Conservation (phyloP, 2,329 filamentous ascomycete species). For the Cadophora luteo-olivacea region DNA sequence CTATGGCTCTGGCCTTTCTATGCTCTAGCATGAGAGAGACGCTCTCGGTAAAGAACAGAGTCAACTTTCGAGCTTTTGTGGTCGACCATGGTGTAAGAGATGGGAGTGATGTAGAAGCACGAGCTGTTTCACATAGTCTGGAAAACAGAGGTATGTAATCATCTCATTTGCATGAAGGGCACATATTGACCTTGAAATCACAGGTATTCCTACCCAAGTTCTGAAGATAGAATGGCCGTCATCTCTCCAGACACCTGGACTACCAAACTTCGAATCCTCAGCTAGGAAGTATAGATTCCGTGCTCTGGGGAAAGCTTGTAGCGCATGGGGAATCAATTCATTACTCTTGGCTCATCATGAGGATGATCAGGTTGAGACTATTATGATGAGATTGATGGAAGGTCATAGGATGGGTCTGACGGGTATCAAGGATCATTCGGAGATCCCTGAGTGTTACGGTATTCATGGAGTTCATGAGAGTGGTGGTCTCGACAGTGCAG, state of each 20-base stretch:
- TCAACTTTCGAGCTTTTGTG: conserved; percentile 55
- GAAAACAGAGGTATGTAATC: conserved; percentile 35
- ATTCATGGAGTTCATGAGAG: conserved; percentile 75
- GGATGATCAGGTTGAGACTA: conserved; percentile 91
- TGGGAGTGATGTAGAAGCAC: conserved; percentile 60
- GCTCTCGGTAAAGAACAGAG: conserved; percentile 46
- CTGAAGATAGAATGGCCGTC: conserved; percentile 58
- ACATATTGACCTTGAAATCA: conserved; percentile 13
- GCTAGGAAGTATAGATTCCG: conserved; percentile 80
- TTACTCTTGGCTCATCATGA: conserved; percentile 85
- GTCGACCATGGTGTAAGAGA: conserved; percentile 64
- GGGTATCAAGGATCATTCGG: conserved; percentile 68
- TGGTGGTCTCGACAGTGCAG: conserved; percentile 47
- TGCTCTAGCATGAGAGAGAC: conserved; percentile 56
- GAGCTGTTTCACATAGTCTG: conserved; percentile 49
- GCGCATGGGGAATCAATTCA: conserved; percentile 55
- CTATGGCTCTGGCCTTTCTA: conserved; percentile 90
- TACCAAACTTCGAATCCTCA: conserved; percentile 74
- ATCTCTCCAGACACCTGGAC: conserved; percentile 47
- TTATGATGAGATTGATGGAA: conserved; percentile 76
- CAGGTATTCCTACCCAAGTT: conserved; percentile 41
- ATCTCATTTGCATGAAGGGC: background rate
- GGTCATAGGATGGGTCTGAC: conserved; percentile 74
- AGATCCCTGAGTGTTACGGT: conserved; percentile 85
- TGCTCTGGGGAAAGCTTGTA: conserved; percentile 68